Evolutionary conservation across 352 stramenopile genomes (phyloP).

Genomic region (Elongisporangium anandrum): DNA sequence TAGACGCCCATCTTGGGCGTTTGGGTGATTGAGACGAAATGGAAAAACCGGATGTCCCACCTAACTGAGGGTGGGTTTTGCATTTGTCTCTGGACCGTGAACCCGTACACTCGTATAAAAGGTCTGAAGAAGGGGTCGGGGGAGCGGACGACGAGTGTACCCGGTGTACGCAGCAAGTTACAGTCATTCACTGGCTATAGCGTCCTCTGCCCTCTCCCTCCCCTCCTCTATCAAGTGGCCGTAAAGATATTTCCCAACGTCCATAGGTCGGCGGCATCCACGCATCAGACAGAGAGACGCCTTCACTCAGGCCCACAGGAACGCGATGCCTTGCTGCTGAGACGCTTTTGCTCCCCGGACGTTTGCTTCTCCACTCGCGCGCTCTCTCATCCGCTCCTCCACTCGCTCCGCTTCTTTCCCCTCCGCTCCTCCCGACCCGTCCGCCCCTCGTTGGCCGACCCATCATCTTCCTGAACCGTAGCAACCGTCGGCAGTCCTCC

Average conservation of each 20-base stretch:
- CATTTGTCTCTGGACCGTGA: too few relatives aligned
- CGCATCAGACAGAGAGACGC: background rate
- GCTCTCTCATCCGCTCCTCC: constrained; percentile 9
- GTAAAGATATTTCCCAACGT: too few relatives aligned
- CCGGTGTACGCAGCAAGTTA: too few relatives aligned
- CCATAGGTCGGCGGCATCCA: too few relatives aligned
- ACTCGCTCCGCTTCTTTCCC: background rate
- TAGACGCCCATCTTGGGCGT: background rate
- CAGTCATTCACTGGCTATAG: too few relatives aligned
- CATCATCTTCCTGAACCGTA: constrained; percentile 1
- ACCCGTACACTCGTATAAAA: background rate
- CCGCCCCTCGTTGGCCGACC: background rate
- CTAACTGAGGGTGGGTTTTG: too few relatives aligned
- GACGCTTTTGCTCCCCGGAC: constrained; percentile 6
- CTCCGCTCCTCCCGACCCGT: background rate
- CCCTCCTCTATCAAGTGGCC: too few relatives aligned
- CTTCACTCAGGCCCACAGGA: too few relatives aligned
- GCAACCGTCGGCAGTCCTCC: background rate
- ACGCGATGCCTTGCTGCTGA: constrained; percentile 20
- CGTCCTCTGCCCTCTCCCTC: too few relatives aligned
- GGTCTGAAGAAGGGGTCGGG: background rate
- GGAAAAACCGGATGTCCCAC: too few relatives aligned
- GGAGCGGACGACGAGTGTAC: too few relatives aligned
- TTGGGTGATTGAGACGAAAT: background rate
- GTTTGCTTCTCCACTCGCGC: constrained; percentile 6